Evolutionary conservation across 2,329 filamentous ascomycete genomes (phyloP), one percentile per base, ranked within the genome.

Genomic region (Tolypocladium guangdongense): DNA sequence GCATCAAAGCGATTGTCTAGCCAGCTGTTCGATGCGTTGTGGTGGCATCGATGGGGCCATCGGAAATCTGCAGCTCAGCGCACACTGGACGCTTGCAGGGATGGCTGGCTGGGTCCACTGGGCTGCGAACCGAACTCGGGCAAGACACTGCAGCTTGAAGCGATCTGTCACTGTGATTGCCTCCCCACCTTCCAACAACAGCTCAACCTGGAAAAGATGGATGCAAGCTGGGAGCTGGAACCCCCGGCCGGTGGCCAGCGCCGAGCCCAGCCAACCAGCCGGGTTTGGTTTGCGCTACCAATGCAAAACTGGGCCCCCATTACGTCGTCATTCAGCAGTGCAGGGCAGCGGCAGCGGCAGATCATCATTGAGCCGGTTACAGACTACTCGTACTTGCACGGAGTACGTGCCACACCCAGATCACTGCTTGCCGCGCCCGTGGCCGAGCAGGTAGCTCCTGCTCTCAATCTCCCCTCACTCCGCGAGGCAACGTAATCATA

Each of bases 261-360:
- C 16, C 38, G 10, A 16, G 7, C 5, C 18, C 37, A 49, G 39
- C 52, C 52, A 53, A 53, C 30, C 47, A 53, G 48, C 22, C 33
- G 35, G 38, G 30, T 20, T 33, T 10, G 22, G 30, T 11, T 24
- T 45, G 52, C 43, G 27, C 43, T 47, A 33, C 43, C 43, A 14
- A 24, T n/a, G 43, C 32, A 37, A 37, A 10, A n/a, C 22, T 27
- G 51, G 47, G 45, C 27, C 50, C 38, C 24, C 33, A 53, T 56
- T 53, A 55, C 52, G 55, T 58, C 52, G 53, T 55, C 35, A 48
- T 48, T 57, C 55, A 54, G 52, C 51, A 57, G 49, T 2, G 41
- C 52, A 49, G 51, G 52, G 41, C 49, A 50, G 18, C 10, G n/a
- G 43, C 7, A 46, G 16, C 41, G n/a, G 37, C 3, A 41, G 38